Base-by-base conservation (phyloP, 768 basidiomycete species). In the Pleurotus citrinopileatus region DNA sequence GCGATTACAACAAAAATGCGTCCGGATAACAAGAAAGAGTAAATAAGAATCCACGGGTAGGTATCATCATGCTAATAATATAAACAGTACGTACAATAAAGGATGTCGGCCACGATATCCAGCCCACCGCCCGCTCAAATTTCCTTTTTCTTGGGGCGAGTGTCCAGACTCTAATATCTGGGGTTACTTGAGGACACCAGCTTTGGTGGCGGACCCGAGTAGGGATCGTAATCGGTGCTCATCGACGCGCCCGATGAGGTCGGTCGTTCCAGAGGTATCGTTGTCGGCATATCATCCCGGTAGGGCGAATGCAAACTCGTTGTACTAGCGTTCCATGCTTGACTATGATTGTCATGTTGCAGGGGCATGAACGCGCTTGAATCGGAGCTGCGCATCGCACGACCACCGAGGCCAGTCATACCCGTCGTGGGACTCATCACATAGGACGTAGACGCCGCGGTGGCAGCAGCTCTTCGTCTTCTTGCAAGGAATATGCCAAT, bases 361-460 rank as follows among this genome's bases (percentile, higher is more conserved):
- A 90, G 66, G n/a, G 88, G 87, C 48, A 86, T 72, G 62, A 89
- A 89, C 29, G 86, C 79, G 57, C 83, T 85, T 61, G 84, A 82
- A 70, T 86, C 81, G 57, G 84, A 84, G 69, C 68, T 68, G 36
- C 83, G 70, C 52, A 65, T 60, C 53, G 66, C 75, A 23, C 67
- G 60, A 42, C 58, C 59, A 15, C 63, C 68, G 15, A 53, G 62
- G n/a, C 58, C 60, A 53, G 64, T 55, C 56, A 61, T 57, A 4
- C 57, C 58, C 22, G 55, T 53, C 19, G 59, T 55, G 27, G 53
- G 47, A 36, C 52, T 53, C 45, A 44, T 51, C 26, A 63, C 56
- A 15, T 67, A 58, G 6, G 69, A 56, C 29, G 60, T 60, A 26
- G 60, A 60, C 3, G 52, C 17, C 6, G 38, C 25, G 19, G 13